Base-by-base conservation (phyloP, 257 asterid species). In the Fraxinus quadrangulata region DNA sequence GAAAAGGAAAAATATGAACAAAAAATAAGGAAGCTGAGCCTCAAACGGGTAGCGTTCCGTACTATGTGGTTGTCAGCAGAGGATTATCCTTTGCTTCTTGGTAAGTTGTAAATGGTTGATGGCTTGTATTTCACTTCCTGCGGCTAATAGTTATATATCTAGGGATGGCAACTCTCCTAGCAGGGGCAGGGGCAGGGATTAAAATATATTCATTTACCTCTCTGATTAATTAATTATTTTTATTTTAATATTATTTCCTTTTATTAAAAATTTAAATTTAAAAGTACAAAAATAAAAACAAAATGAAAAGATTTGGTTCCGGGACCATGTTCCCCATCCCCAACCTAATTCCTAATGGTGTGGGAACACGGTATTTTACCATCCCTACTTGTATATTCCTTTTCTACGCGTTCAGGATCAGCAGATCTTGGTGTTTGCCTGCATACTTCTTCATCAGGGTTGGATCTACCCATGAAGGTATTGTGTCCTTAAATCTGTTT, bases 381-480 rank as follows among this genome's bases (percentile, higher is more conserved):
- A 11, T 42, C 16, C 16, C 49, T 42, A 42, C 33, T 71, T 66
- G 24, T 17, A 30, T 75, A 70, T 77, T 83, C 74, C n/a, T 85
- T 83, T 78, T 65, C 67, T 71, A 30, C 5, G 33, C 40, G 63
- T 84, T 73, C 82, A 96, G 98, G 98, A 31, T 93, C 99, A 34
- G 98, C 97, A 47, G 98, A 96, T 83, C 87, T 96, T 23, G 97
- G 99, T 47, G 98, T 93, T 83, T 96, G 97, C 85, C 88, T 96
- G 66, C 99, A 96, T 82, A 90, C 96, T 67, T 96, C 99, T 37
- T 96, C 99, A 14, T 96, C 98, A 45, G 99, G 99, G 51, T 83
- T 96, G 86, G 98, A 93, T 84, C 86, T 96, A 54, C 98, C 99
- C 31, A 96, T 93, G 98, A 96, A 92, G 98, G 98, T 95, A 40